Evolutionary conservation across 441 rosid genomes (phyloP), one percentile per base, ranked within the genome.

Genomic region (Arabidopsis lyrata): DNA sequence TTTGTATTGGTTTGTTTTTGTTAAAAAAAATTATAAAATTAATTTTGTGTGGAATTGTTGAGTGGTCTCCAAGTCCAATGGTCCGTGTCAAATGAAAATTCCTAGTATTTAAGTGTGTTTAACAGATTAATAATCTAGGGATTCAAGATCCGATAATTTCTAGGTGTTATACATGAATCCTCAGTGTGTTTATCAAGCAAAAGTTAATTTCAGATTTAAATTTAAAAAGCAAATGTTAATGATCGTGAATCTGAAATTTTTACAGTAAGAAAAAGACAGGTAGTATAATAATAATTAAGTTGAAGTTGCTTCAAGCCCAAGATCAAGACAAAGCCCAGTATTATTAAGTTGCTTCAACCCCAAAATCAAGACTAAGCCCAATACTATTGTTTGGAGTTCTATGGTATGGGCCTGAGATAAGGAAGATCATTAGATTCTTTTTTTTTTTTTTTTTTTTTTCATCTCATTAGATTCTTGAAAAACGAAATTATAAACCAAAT

Each of bases 371-470:
- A 11, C 0, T 0, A 41, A 52, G 56, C 48, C 78, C 57, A 61
- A 45, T 5, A 39, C 5, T 4, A 24, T n/a, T 32, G 32, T 47
- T 11, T 50, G 29, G 24, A 56, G 20, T 2, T 36, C 15, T 12
- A 16, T 56, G 11, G 8, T 9, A 59, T 74, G 62, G 78, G 73
- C 72, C 72, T 0, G 24, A 22, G 3, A 22, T 22, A 22, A 22
- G 24, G 24, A 22, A 22, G 24, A 22, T 22, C n/a, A n/a, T n/a
- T n/a, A n/a, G n/a, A n/a, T n/a, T n/a, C n/a, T n/a, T n/a, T n/a
- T n/a, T n/a, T n/a, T n/a, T n/a, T n/a, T n/a, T n/a, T n/a, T n/a
- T n/a, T n/a, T n/a, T n/a, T n/a, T n/a, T n/a, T n/a, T n/a, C n/a
- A n/a, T n/a, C n/a, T n/a, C 24, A 22, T 22, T 22, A 22, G 24